Evolutionary conservation across 768 basidiomycete species (phyloP), one percentile per base, ranked within the genome.

Genomic region (Mycena sanguinolenta): DNA sequence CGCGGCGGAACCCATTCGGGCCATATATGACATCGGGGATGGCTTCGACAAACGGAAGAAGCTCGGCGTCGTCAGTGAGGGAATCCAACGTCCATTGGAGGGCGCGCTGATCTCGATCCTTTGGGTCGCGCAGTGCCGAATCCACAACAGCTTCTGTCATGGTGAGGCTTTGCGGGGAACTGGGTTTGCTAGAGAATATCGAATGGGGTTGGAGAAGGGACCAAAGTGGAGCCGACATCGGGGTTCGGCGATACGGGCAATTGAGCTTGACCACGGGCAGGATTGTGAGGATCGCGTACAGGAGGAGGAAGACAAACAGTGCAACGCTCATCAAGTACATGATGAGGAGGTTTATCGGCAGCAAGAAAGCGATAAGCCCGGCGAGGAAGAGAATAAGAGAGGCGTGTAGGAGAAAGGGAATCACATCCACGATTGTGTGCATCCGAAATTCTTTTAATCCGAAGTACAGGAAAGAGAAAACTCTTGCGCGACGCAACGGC

Each of bases 31-130:
- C n/a, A n/a, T n/a, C n/a, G n/a, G n/a, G n/a, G n/a, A n/a, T n/a
- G n/a, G n/a, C n/a, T n/a, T 58, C 55, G 3, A 61, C 42, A 19
- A 61, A 61, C 2, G 59, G 59, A 13, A 49, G 44, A 4, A 61
- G 46, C n/a, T 61, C 59, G 21, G 25, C 34, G 5, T 61, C 46
- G 21, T 61, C 59, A 4, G 59, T 49, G n/a, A 61, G 46, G 21
- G 6, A 32, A 7, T 50, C 44, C 0, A 61, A 8, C 1, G 59
- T 61, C 59, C 59, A 61, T 4, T 28, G 13, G 4, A 61, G 21
- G 4, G 59, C 59, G 4, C 30, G 42, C 6, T 50, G 25, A n/a
- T 61, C 59, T 32, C 60, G 28, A 16, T 21, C n/a, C n/a, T 34
- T 32, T 4, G 59, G 19, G 4, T 46, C 44, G 6, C 34, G 10